phyloP scores from a whole-genome alignment of 2,329 filamentous ascomycete species.

The Madurella mycetomatis region DNA sequence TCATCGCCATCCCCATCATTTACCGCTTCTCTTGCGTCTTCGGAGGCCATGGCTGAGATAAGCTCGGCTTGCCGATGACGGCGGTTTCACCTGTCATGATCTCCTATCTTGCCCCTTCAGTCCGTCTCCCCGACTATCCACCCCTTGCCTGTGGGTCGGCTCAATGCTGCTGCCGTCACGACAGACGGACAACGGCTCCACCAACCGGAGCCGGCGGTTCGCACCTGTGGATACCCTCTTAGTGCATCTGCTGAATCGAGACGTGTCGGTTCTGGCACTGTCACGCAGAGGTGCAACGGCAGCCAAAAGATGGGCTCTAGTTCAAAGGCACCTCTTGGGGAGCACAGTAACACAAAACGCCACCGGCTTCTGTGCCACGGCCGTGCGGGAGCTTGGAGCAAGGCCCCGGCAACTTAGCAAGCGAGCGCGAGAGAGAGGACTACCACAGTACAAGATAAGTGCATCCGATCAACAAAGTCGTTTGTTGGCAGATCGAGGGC shows the following conservation, averaged over 20 bases:
- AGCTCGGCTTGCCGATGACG: slow-evolving; percentile 7
- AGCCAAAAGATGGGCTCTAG: slow-evolving; percentile 3
- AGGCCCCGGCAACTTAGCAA: no score
- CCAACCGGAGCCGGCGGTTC: slow-evolving; percentile 7
- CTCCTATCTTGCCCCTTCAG: background rate
- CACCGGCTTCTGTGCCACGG: background rate
- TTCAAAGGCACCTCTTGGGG: background rate
- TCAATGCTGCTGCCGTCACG: background rate
- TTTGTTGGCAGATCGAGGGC: background rate
- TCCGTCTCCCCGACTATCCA: background rate
- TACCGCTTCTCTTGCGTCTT: slow-evolving; percentile 24
- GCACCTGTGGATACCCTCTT: background rate
- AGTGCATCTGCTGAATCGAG: background rate
- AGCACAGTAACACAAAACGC: background rate
- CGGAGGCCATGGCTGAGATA: slow-evolving; percentile 15
- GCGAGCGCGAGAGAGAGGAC: no score
- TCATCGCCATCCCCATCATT: slow-evolving; percentile 16
- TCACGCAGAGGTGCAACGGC: slow-evolving; percentile 12
- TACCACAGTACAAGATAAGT: no score
- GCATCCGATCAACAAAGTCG: no score
- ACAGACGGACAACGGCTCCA: slow-evolving; percentile 8
- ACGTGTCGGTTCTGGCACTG: background rate
- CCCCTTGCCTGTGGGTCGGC: background rate
- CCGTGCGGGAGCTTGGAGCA: background rate
- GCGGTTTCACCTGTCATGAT: background rate